These are phyloP conservation scores for Oenanthe sinensis DNA, from an alignment of 129 eudicot genomes.

Conservation along the genomic window DNA sequence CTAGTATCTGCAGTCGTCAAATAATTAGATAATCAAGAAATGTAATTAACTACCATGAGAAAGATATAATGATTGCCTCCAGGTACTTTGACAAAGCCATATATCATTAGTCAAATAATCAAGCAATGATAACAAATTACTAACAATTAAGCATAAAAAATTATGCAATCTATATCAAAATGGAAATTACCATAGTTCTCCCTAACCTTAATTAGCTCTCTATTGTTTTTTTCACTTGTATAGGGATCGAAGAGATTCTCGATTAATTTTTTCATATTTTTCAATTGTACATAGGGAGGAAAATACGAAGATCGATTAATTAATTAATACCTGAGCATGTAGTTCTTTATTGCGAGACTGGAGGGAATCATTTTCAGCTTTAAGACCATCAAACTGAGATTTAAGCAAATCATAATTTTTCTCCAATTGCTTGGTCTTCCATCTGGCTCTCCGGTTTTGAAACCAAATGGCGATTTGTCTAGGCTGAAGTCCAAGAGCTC, in stretches of 20 bases:
- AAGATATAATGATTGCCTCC: not conserved
- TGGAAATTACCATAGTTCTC: not conserved
- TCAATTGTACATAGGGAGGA: too few relatives aligned
- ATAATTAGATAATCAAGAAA: not conserved
- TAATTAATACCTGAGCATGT: constrained; percentile 69
- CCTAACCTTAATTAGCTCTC: not conserved
- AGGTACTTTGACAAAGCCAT: constrained; percentile 3
- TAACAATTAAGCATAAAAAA: too few relatives aligned
- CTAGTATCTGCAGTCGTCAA: constrained; percentile 46
- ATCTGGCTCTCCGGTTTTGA: constrained; percentile 92
- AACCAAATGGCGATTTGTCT: constrained; percentile 98
- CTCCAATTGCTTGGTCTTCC: constrained; percentile 98
- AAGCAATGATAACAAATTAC: not conserved
- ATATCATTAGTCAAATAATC: not conserved
- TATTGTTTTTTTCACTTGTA: too few relatives aligned
- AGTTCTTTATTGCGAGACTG: constrained; percentile 77
- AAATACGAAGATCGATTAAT: not conserved
- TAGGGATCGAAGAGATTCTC: too few relatives aligned
- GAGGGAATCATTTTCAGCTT: constrained; percentile 89
- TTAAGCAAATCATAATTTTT: constrained; percentile 83
- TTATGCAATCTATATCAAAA: not conserved
- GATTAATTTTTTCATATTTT: too few relatives aligned
- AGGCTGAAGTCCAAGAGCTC: constrained; percentile 95
- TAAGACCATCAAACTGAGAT: constrained; percentile 80
- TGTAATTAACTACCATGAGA: not conserved